Percentiles rank a stretch among this genome's conserved stretches.
phyloP scores from a whole-genome alignment of 2,329 filamentous ascomycete genomes.

The Karstenula rhodostoma region DNA sequence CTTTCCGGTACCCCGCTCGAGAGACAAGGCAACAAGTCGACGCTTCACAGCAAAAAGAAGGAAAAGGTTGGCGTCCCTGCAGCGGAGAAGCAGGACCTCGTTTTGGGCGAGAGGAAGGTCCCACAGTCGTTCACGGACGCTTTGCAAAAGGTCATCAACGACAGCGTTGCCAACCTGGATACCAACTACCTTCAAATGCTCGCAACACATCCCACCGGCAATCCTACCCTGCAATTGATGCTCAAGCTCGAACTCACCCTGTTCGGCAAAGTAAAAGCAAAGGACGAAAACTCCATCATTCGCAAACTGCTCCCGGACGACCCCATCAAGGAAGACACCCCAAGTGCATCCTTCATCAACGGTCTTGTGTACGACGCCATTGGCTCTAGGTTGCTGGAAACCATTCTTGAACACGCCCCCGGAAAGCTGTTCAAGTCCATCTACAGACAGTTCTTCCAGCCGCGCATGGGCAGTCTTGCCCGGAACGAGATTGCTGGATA shows the following conservation, averaged over 20 bases:
- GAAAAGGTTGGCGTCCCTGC: slow-evolving; percentile 73
- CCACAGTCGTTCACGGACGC: slow-evolving; percentile 81
- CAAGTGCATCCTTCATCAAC: slow-evolving; percentile 82
- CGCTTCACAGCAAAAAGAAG: slow-evolving; percentile 93
- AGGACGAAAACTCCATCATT: slow-evolving; percentile 73
- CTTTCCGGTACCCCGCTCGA: slow-evolving; percentile 84
- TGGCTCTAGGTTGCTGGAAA: slow-evolving; percentile 89
- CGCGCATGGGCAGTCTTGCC: slow-evolving; percentile 79
- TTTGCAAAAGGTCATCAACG: slow-evolving; percentile 80
- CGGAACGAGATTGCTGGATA: slow-evolving; percentile 92
- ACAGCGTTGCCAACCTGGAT: slow-evolving; percentile 78
- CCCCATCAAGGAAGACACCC: slow-evolving; percentile 74
- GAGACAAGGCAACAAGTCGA: slow-evolving; percentile 65
- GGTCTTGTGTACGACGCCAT: slow-evolving; percentile 89
- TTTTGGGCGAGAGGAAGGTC: slow-evolving; percentile 61
- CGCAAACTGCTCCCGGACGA: slow-evolving; percentile 82
- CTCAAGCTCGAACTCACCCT: slow-evolving; percentile 84
- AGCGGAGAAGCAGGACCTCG: slow-evolving; percentile 55
- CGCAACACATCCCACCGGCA: slow-evolving; percentile 88
- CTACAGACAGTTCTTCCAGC: slow-evolving; percentile 80
- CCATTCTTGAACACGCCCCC: slow-evolving; percentile 79
- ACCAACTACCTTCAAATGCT: slow-evolving; percentile 82
- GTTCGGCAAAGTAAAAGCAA: slow-evolving; percentile 71
- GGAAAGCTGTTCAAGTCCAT: slow-evolving; percentile 91
- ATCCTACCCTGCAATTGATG: slow-evolving; percentile 90